Conservation (phyloP, 2,329 filamentous ascomycete species). For the Teratosphaeria destructans region DNA sequence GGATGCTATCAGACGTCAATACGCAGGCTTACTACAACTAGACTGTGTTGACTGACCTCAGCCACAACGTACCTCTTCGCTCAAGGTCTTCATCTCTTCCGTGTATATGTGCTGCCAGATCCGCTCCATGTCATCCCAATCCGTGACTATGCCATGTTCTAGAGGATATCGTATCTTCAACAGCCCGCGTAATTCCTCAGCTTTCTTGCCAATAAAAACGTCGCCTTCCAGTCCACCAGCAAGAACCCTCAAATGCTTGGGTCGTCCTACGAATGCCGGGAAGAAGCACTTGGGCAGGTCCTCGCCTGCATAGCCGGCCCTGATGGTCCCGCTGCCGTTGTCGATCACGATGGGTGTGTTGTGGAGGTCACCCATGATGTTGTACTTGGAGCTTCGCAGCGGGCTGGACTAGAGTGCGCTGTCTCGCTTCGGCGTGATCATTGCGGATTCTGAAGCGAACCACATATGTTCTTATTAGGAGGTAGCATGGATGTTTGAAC, state of each 20-base stretch:
- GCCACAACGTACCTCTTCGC: conserved; percentile 64
- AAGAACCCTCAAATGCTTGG: conserved; percentile 88
- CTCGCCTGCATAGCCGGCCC: conserved; percentile 92
- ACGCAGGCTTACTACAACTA: neutral
- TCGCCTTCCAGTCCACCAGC: conserved; percentile 96
- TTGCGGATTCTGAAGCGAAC: neutral
- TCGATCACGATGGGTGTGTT: conserved; percentile 98
- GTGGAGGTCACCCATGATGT: conserved; percentile 64
- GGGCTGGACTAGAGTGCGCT: conserved; percentile 5
- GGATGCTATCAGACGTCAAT: conserved; percentile 55
- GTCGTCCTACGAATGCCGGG: conserved; percentile 90
- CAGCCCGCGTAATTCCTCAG: conserved; percentile 79
- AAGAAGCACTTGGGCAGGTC: conserved; percentile 96
- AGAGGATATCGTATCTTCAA: conserved; percentile 93
- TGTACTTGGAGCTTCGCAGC: neutral
- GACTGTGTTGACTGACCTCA: conserved; percentile 10
- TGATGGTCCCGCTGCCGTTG: conserved; percentile 95
- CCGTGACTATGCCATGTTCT: conserved; percentile 95
- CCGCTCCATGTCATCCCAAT: conserved; percentile 99
- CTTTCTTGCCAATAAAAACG: conserved; percentile 89
- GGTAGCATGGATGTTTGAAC: neutral
- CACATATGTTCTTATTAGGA: neutral
- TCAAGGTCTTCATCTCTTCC: conserved; percentile 89
- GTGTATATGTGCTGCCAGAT: conserved; percentile 99
- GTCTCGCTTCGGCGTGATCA: neutral